Percentiles rank a stretch among this genome's conserved stretches.
Evolutionary conservation across 768 basidiomycete genomes (phyloP).

Genomic region (Leucocoprinus leucothites): DNA sequence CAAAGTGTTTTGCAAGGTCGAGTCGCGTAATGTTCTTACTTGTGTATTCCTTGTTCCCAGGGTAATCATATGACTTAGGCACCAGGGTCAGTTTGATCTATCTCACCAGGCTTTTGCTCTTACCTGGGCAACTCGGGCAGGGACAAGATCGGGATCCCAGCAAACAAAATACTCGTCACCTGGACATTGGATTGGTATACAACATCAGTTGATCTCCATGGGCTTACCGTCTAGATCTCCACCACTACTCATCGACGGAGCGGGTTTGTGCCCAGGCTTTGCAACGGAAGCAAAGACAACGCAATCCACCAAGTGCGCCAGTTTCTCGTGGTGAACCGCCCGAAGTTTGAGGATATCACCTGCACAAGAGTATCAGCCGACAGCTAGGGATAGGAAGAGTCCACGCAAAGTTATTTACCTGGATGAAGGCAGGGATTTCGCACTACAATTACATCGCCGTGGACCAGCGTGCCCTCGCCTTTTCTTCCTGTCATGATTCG

Average conservation of each 20-base stretch:
- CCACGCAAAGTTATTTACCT: conserved; percentile 29
- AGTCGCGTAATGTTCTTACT: conserved; percentile 45
- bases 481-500: conserved; percentile 49
- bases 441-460: conserved; percentile 61
- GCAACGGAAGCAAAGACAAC: conserved; percentile 64
- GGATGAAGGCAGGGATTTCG: conserved; percentile 71
- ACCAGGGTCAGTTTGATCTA: neutral
- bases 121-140: conserved; percentile 52
- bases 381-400: neutral
- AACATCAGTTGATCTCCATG: neutral
- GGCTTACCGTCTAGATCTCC: conserved; percentile 58
- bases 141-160: conserved; percentile 66
- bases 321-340: conserved; percentile 46
- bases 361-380: conserved; percentile 17
- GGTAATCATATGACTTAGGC: conserved; percentile 64
- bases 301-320: conserved; percentile 62
- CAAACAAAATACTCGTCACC: conserved; percentile 69
- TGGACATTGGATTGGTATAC: conserved; percentile 15
- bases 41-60: conserved; percentile 53
- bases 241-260: conserved; percentile 69
- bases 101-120: conserved; percentile 3
- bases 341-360: conserved; percentile 66
- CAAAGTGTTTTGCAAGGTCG: conserved; percentile 66
- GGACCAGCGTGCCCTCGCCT: conserved; percentile 52
- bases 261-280: conserved; percentile 53